Base-by-base conservation (phyloP, 148 eudicot genomes). In the Vaccinium corymbosum region DNA sequence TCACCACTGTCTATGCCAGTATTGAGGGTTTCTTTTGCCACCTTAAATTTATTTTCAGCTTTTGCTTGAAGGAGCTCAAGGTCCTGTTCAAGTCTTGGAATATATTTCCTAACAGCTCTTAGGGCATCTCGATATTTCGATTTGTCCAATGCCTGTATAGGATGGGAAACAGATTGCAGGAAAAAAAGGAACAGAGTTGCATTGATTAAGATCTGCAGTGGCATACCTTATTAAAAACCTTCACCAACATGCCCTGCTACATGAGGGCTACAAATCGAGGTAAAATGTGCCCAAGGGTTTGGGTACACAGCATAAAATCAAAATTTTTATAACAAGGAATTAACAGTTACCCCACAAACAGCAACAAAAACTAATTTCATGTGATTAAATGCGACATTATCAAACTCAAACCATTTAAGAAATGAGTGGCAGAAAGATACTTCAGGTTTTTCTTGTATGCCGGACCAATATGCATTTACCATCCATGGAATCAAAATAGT, bases 131-230 rank as follows among this genome's bases (percentile, higher is more conserved):
- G 86, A 86, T 92, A 88, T 78, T 85, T 90, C 75, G 98, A 97
- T 91, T 97, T 97, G 85, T 97, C 98, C 80, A 97, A 86, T n/a
- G 98, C 99, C 99, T 97, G 85, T 72, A 85, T n/a, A 61, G 20
- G 14, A 25, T 32, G 16, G 16, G 10, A 11, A 80, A 55, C 2
- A 50, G 73, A 61, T 2, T 76, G 25, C 22, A 70, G 50, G 10
- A 64, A 57, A 70, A 52, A 70, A 42, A 16, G 1, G 50, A 48
- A 66, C 0, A 8, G 46, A 42, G 46, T 42, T 5, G 46, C 46
- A 42, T 35, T 52, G 42, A 70, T 27, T 82, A 52, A 29, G 53
- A 71, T 82, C 49, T 51, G 71, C 15, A 32, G 76, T 27, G 50
- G 13, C 7, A 22, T 70, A 32, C 20, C 20, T 46, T 62, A 7